Percentiles rank a stretch among this genome's conserved stretches.
phyloP scores from a whole-genome alignment of 805 yeast genomes.

The Jamesozyma piceae region DNA sequence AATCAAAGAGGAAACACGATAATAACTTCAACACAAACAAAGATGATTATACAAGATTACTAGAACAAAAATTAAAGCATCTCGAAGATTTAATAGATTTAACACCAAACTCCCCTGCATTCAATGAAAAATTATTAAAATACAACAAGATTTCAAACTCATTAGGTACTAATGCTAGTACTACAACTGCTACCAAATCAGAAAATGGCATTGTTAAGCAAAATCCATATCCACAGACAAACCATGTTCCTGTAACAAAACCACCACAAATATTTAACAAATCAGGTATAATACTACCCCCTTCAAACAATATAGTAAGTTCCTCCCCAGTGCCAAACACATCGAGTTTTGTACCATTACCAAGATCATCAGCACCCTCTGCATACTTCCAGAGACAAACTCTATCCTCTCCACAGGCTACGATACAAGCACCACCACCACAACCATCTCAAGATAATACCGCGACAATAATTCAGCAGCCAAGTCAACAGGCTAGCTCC shows the following conservation, averaged over 20 bases:
- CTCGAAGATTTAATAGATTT: slow-evolving; percentile 38
- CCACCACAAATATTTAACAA: not conserved
- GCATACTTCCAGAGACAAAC: not conserved
- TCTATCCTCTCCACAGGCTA: not conserved
- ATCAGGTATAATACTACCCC: not conserved
- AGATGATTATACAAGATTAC: slow-evolving; percentile 47
- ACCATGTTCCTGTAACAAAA: not conserved
- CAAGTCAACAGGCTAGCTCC: not conserved
- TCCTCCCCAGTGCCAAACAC: not conserved
- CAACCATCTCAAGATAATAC: not conserved
- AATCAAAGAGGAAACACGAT: not conserved
- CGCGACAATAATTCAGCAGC: not conserved
- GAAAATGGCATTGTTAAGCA: too few species aligned
- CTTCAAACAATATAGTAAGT: not conserved
- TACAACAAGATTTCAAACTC: slow-evolving; percentile 34
- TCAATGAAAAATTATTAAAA: slow-evolving; percentile 27
- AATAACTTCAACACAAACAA: slow-evolving; percentile 10
- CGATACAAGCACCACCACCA: not conserved
- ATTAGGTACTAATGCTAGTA: slow-evolving; percentile 11
- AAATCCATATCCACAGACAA: not conserved
- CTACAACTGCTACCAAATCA: not conserved
- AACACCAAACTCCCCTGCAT: slow-evolving; percentile 19
- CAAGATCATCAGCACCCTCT: not conserved
- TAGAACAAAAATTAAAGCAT: slow-evolving; percentile 46
- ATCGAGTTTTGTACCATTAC: not conserved